Percentiles rank a stretch among this genome's conserved stretches.
Conservation (phyloP, 2,329 filamentous ascomycete species). For the Nothophaeocryptopus gaeumannii region DNA sequence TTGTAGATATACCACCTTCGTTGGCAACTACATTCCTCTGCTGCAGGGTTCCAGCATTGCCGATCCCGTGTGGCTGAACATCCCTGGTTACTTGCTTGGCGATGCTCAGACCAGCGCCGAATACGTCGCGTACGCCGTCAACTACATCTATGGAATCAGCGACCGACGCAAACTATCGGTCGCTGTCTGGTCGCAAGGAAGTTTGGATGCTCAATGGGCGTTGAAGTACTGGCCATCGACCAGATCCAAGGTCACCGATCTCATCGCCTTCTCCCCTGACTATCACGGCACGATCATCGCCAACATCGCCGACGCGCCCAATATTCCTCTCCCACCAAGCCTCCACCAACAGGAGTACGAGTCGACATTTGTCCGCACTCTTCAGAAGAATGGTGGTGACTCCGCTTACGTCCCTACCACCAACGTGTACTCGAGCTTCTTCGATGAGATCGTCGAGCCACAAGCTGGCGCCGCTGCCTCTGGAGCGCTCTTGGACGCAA, state of each 20-base stretch:
- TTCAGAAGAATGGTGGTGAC: conserved; percentile 47
- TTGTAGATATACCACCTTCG: conserved; percentile 41
- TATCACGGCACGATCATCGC: conserved; percentile 49
- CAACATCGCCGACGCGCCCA: conserved; percentile 34
- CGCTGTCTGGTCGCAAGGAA: conserved; percentile 55
- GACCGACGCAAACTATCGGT: conserved; percentile 40
- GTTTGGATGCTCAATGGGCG: conserved; percentile 54
- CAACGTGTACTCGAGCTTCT: conserved; percentile 47
- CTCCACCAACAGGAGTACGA: conserved; percentile 49
- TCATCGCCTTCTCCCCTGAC: conserved; percentile 52
- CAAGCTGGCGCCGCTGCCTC: conserved; percentile 48
- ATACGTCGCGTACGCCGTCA: conserved; percentile 57
- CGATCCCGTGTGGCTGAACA: conserved; percentile 57
- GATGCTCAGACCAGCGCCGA: conserved; percentile 54
- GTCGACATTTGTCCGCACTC: conserved; percentile 42
- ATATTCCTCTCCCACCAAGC: conserved; percentile 48
- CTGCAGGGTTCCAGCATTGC: conserved; percentile 41
- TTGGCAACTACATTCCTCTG: conserved; percentile 50
- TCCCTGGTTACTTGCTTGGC: conserved; percentile 46
- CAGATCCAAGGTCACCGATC: conserved; percentile 44
- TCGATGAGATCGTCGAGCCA: conserved; percentile 54
- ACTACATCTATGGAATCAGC: conserved; percentile 50
- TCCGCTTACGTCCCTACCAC: conserved; percentile 56
- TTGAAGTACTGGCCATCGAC: conserved; percentile 57
- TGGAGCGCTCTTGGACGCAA: conserved; percentile 42